Percentiles rank a stretch among this genome's conserved stretches.
Evolutionary conservation across 2,329 filamentous ascomycete species (phyloP).

Genomic region (Ophiostoma triangulosporum): DNA sequence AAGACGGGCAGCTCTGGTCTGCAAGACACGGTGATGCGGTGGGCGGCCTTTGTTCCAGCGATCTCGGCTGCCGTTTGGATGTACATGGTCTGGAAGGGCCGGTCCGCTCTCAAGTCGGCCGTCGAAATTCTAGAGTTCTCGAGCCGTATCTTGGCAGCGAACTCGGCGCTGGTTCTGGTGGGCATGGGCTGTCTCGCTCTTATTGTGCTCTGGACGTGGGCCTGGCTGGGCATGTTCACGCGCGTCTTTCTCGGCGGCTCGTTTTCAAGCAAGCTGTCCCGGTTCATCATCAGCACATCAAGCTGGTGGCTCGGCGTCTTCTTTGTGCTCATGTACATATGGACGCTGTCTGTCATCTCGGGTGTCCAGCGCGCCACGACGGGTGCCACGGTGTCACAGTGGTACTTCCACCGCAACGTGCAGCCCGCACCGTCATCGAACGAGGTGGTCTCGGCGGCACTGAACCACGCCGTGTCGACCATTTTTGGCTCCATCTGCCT

Average conservation of each 20-base stretch:
- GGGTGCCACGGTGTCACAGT: slow-evolving; percentile 90
- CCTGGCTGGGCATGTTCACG: slow-evolving; percentile 95
- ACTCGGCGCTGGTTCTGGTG: slow-evolving; percentile 69
- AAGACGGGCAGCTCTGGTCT: slow-evolving; percentile 56
- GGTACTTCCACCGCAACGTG: slow-evolving; percentile 93
- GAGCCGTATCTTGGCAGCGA: slow-evolving; percentile 72
- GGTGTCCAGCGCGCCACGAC: slow-evolving; percentile 84
- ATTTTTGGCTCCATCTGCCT: slow-evolving; percentile 88
- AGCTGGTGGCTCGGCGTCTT: slow-evolving; percentile 93
- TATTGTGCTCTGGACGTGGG: slow-evolving; percentile 84
- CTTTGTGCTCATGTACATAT: slow-evolving; percentile 90
- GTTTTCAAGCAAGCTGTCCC: slow-evolving; percentile 46
- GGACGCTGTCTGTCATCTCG: slow-evolving; percentile 78
- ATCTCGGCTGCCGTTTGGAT: slow-evolving; percentile 65
- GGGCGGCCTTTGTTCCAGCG: slow-evolving; percentile 66
- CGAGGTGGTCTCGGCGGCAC: slow-evolving; percentile 70
- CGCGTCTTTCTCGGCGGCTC: slow-evolving; percentile 89
- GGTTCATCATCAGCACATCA: slow-evolving; percentile 71
- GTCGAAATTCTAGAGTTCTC: slow-evolving; percentile 87
- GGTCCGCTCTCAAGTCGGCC: slow-evolving; percentile 67
- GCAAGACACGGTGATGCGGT: slow-evolving; percentile 86
- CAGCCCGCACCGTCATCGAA: slow-evolving; percentile 63
- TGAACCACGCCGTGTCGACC: slow-evolving; percentile 69
- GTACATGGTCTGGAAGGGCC: slow-evolving; percentile 68
- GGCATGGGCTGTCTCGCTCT: slow-evolving; percentile 63